Percentiles rank a stretch among this genome's conserved stretches.
Conservation (phyloP, 2,329 filamentous ascomycete genomes). For the Emericellopsis cladophorae region DNA sequence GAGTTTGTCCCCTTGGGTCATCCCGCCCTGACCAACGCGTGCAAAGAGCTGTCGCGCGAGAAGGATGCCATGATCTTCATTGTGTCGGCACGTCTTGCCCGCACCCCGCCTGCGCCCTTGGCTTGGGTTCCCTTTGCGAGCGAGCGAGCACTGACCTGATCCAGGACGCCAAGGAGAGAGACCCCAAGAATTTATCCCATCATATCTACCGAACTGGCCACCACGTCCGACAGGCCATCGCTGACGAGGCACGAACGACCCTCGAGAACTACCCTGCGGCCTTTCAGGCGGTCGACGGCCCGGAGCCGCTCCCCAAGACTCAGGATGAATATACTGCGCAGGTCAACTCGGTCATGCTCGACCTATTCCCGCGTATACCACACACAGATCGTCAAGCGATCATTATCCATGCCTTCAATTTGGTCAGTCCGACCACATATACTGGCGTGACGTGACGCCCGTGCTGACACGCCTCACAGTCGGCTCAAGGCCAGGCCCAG, state of each 20-base stretch:
- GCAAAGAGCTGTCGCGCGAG: slow-evolving; percentile 53
- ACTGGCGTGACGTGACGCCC: background rate
- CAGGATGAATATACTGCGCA: slow-evolving; percentile 49
- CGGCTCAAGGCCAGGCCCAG: too few species aligned
- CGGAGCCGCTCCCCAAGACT: slow-evolving; percentile 46
- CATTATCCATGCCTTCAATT: slow-evolving; percentile 49
- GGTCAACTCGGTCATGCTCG: slow-evolving; percentile 48
- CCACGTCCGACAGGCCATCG: slow-evolving; percentile 45
- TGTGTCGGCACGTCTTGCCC: slow-evolving; percentile 40
- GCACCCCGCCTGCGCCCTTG: background rate
- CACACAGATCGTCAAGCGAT: slow-evolving; percentile 51
- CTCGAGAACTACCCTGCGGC: slow-evolving; percentile 12
- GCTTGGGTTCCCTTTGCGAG: background rate
- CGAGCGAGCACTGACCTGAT: slow-evolving; percentile 4
- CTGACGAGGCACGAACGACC: slow-evolving; percentile 36
- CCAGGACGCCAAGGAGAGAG: slow-evolving; percentile 15
- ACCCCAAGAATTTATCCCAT: slow-evolving; percentile 27
- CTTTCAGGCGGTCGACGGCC: slow-evolving; percentile 9
- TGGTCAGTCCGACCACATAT: slow-evolving; percentile 23
- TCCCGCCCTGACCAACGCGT: slow-evolving; percentile 44
- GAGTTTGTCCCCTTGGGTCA: slow-evolving; percentile 51
- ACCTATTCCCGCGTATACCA: slow-evolving; percentile 53
- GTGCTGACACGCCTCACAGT: background rate
- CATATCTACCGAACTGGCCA: slow-evolving; percentile 49
- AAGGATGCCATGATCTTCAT: slow-evolving; percentile 53